Evolutionary conservation across 164 flowering plant genomes (phyloP).

Genomic region (Protea cynaroides): DNA sequence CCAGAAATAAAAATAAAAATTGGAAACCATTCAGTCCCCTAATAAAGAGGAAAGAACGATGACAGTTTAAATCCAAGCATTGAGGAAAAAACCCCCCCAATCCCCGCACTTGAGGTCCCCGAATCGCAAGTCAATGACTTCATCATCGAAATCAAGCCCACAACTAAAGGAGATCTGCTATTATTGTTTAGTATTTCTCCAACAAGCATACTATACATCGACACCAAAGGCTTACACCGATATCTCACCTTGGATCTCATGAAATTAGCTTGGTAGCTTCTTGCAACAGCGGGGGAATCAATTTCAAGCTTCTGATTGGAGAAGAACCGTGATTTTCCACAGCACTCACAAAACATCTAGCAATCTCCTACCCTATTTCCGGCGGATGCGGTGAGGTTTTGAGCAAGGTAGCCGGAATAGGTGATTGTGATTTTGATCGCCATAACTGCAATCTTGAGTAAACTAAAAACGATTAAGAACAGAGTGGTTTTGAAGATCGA

Average conservation of each 20-base stretch:
- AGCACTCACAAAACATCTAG: constrained; percentile 43
- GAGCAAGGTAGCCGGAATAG: constrained; percentile 60
- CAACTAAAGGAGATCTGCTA: constrained; percentile 21
- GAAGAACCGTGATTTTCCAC: constrained; percentile 26
- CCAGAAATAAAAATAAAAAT: no score
- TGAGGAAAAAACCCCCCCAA: constrained; percentile 28
- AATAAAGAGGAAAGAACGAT: constrained; percentile 40
- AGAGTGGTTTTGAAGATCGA: not conserved
- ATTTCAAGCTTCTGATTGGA: constrained; percentile 25
- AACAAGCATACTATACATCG: constrained; percentile 14
- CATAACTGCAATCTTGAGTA: constrained; percentile 25
- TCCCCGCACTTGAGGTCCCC: constrained; percentile 19
- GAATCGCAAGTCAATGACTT: constrained; percentile 26
- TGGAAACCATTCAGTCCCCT: constrained; percentile 35
- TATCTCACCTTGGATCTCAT: constrained; percentile 3
- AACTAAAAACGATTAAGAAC: not conserved
- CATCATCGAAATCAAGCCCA: constrained; percentile 36
- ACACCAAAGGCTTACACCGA: constrained; percentile 13
- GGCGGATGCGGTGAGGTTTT: constrained; percentile 43
- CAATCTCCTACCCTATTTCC: constrained; percentile 26
- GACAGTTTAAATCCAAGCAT: constrained; percentile 22
- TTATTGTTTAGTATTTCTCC: constrained; percentile 8
- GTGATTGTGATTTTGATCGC: constrained; percentile 56
- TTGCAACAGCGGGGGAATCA: constrained; percentile 13
- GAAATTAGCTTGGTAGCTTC: constrained; percentile 14